Evolutionary conservation across 768 basidiomycete genomes (phyloP).

Genomic region (Psilocybe cyanescens): DNA sequence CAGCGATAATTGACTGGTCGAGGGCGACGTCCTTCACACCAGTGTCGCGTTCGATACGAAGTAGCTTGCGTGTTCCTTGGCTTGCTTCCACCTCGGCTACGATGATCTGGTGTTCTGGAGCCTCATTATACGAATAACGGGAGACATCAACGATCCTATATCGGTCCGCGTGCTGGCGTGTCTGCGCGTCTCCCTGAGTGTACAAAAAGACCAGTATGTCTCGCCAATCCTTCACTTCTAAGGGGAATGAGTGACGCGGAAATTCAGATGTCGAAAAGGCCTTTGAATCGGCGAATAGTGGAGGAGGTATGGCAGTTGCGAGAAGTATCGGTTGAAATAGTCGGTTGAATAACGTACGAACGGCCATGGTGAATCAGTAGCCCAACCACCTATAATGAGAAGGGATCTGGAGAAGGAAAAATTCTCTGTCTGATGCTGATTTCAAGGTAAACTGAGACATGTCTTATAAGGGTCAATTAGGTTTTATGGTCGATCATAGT

Average conservation of each 20-base stretch:
- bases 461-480: neutral
- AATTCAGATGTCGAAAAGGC: neutral
- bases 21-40: neutral
- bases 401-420: too few relatives aligned
- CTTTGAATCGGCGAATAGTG: neutral
- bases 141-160: neutral
- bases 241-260: neutral
- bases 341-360: conserved; percentile 1
- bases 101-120: neutral
- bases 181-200: neutral
- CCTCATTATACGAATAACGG: neutral
- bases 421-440: too few relatives aligned
- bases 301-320: neutral
- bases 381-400: neutral
- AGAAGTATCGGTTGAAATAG: conserved; percentile 1
- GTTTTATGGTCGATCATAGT: too few relatives aligned
- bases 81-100: neutral
- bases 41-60: neutral
- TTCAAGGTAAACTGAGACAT: neutral
- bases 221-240: neutral
- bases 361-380: neutral
- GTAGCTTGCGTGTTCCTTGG: neutral
- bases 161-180: neutral
- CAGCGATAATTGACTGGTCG: neutral
- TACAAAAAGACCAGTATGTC: conserved; percentile 4